Base-by-base conservation (phyloP, 805 yeast genomes). In the Candida bentonensis region DNA sequence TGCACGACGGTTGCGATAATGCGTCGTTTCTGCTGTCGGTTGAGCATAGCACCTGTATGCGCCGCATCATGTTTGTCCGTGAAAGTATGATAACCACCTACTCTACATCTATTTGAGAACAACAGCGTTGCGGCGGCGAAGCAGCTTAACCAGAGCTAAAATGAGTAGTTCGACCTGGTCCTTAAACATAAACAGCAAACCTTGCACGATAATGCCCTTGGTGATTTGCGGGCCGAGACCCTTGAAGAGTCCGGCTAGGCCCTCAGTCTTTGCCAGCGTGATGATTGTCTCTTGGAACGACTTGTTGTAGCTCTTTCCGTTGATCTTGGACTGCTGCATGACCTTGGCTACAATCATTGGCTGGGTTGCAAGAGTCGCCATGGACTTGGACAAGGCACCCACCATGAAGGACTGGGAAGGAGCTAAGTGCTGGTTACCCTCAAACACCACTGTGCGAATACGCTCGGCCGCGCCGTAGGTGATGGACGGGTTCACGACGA, bases 281-380 rank as follows among this genome's bases (percentile, higher is more conserved):
- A 55, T 59, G 53, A 85, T 63, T 3, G 83, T 86, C 27, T 77
- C 72, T 41, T 78, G 78, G 62, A 82, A 82, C 42, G 70, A 66
- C 42, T 69, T 66, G 28, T 21, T 22, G n/a, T 20, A 11, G 17
- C 23, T 62, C 23, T 55, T 58, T 28, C 56, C 59, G 47, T 62
- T 60, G 11, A 53, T 50, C 22, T 51, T 49, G 50, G 67, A 69
- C 62, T 85, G 95, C 48, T 84, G 72, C 74, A 82, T 74, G 15
- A 82, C 89, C 62, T 85, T 85, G 13, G 94, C 78, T 1, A 84
- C 82, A 55, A 85, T 85, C 60, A 85, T 66, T 2, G 95, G 95
- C 64, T 84, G 94, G 0, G 95, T 84, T 2, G 76, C 69, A 11
- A 84, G 40, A 0, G 95, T 85, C 4, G 95, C 94, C 58, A 82